Conservation (phyloP, 2,329 filamentous ascomycete genomes). For the Diaporthe citriasiana region DNA sequence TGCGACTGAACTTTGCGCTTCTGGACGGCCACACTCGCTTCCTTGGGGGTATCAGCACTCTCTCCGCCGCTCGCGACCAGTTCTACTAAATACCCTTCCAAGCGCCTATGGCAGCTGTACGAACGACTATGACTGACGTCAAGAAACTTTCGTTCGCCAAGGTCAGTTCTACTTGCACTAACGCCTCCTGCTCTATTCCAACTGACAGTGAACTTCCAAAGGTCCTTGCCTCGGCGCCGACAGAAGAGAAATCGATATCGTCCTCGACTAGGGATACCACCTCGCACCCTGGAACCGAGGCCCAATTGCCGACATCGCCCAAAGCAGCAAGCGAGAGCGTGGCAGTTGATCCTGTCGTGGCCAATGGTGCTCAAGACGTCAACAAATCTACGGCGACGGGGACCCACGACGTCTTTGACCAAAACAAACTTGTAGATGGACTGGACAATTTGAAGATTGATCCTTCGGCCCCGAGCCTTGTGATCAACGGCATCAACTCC, state of each 20-base stretch:
- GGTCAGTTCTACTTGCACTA: constrained; percentile 60
- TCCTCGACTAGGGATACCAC: constrained; percentile 46
- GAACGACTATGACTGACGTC: constrained; percentile 60
- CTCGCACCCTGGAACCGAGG: not conserved
- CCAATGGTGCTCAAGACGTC: constrained; percentile 7
- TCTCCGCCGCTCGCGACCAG: constrained; percentile 48
- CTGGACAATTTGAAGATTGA: constrained; percentile 51
- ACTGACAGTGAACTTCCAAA: constrained; percentile 36
- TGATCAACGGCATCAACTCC: constrained; percentile 65
- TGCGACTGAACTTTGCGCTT: constrained; percentile 40
- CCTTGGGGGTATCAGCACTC: constrained; percentile 46
- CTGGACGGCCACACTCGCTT: constrained; percentile 45
- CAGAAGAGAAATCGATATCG: constrained; percentile 53
- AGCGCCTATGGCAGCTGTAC: constrained; percentile 61
- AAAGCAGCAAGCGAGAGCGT: constrained; percentile 1
- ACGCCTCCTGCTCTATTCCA: constrained; percentile 14
- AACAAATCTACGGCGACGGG: constrained; percentile 30
- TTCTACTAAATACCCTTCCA: constrained; percentile 45
- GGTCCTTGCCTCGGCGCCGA: constrained; percentile 46
- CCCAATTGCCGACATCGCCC: constrained; percentile 17
- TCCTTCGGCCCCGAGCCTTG: constrained; percentile 56
- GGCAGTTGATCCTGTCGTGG: not conserved
- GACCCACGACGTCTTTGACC: not conserved
- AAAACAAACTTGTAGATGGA: constrained; percentile 48
- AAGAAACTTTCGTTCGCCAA: constrained; percentile 82